Evolutionary conservation across 352 stramenopile species (phyloP).

Genomic region (Peronosclerospora sorghi): DNA sequence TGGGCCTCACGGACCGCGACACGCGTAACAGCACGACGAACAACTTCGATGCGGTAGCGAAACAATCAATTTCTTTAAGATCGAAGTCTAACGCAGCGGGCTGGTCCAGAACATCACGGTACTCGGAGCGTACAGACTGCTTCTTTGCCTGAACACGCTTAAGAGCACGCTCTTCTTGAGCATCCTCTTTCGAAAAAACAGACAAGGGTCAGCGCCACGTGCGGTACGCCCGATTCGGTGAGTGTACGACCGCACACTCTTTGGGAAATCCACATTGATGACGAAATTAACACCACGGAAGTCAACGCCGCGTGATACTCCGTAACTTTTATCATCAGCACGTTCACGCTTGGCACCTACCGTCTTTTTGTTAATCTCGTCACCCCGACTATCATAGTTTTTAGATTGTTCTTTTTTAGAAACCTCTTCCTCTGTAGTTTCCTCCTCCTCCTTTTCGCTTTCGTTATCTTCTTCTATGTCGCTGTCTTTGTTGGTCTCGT

Average conservation of each 20-base stretch:
- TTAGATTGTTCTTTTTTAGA: no score
- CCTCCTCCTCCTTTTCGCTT: no score
- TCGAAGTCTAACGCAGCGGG: constrained; percentile 95
- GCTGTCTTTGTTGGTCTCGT: constrained; percentile 54
- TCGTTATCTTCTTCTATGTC: constrained; percentile 53
- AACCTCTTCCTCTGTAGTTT: no score
- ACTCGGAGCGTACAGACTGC: constrained; percentile 60
- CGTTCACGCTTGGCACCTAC: constrained; percentile 38
- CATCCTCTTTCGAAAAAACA: constrained; percentile 80
- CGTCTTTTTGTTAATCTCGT: constrained; percentile 29
- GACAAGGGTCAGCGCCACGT: constrained; percentile 91
- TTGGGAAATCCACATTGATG: constrained; percentile 98
- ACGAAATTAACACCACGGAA: constrained; percentile 98
- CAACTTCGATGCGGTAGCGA: constrained; percentile 93
- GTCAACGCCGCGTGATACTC: constrained; percentile 95
- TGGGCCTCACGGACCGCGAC: constrained; percentile 91
- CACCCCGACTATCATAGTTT: constrained; percentile 2
- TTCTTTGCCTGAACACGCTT: constrained; percentile 88
- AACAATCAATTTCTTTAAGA: constrained; percentile 98
- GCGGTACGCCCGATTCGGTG: constrained; percentile 98
- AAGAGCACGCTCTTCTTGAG: constrained; percentile 78
- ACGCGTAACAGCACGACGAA: constrained; percentile 90
- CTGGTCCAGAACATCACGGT: constrained; percentile 85
- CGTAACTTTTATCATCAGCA: constrained; percentile 85
- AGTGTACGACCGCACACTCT: constrained; percentile 91